Percentiles rank a stretch among this genome's conserved stretches.
Evolutionary conservation across 805 yeast species (phyloP).

Genomic region (Lachancea waltii): DNA sequence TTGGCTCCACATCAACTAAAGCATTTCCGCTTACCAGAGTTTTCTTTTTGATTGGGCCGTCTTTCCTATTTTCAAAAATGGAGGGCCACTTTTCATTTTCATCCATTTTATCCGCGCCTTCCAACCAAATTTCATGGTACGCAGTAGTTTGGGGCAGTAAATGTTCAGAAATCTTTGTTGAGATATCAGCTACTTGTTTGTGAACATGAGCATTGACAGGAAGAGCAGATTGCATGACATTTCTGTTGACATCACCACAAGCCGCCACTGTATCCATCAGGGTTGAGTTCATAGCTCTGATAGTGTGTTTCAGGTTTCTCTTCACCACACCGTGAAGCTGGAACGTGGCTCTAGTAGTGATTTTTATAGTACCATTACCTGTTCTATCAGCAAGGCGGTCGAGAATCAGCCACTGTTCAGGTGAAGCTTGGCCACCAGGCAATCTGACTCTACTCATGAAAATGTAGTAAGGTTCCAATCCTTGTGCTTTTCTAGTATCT

Average conservation of each 20-base stretch:
- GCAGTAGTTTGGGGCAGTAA: conserved; percentile 89
- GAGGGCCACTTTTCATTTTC: conserved; percentile 54
- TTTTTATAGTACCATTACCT: conserved; percentile 90
- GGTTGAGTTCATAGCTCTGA: conserved; percentile 86
- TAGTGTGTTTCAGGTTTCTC: conserved; percentile 80
- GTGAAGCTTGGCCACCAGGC: conserved; percentile 88
- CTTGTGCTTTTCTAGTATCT: conserved; percentile 86
- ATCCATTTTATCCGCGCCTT: conserved; percentile 73
- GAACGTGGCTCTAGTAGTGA: conserved; percentile 95
- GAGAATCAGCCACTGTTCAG: conserved; percentile 81
- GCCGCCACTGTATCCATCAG: conserved; percentile 95
- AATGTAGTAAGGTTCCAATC: conserved; percentile 92
- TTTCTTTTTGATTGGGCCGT: conserved; percentile 76
- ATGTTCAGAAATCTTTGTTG: conserved; percentile 66
- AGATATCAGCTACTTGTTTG: conserved; percentile 58
- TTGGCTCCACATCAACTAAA: conserved; percentile 74
- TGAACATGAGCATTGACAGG: conserved; percentile 83
- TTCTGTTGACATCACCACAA: conserved; percentile 97
- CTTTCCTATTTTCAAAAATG: conserved; percentile 57
- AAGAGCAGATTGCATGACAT: conserved; percentile 86
- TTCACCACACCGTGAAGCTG: conserved; percentile 94
- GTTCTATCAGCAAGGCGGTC: conserved; percentile 74
- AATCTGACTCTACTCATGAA: conserved; percentile 94
- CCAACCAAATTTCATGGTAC: conserved; percentile 94
- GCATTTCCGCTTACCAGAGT: conserved; percentile 83